phyloP scores from a whole-genome alignment of 495 filamentous ascomycete species.

The Penicillium turbatum region DNA sequence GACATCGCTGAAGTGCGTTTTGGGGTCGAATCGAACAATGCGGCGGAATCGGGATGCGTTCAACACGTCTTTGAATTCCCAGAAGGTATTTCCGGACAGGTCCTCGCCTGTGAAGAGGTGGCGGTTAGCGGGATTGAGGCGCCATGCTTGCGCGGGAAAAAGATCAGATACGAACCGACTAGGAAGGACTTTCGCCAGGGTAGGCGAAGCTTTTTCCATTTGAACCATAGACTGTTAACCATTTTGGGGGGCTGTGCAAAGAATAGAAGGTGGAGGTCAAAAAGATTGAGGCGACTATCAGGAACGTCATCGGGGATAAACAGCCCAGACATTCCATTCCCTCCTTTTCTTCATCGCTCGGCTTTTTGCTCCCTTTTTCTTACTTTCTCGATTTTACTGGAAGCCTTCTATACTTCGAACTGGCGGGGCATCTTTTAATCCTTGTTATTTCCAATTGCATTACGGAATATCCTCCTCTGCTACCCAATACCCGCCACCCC shows the following conservation, averaged over 20 bases:
- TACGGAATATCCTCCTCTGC: conserved; percentile 4
- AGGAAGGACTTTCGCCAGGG: conserved; percentile 85
- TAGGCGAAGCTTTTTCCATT: conserved; percentile 77
- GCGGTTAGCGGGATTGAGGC: conserved; percentile 23
- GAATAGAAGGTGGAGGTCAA: conserved; percentile 18
- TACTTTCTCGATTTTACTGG: neutral
- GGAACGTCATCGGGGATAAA: conserved; percentile 34
- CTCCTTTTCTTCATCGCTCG: conserved; percentile 8
- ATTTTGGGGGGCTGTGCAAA: conserved; percentile 13
- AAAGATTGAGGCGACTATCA: conserved; percentile 6
- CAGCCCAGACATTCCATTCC: conserved; percentile 29
- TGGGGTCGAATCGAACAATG: conserved; percentile 64
- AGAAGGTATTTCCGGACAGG: conserved; percentile 86
- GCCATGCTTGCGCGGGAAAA: neutral
- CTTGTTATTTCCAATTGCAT: conserved; percentile 3
- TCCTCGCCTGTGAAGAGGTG: conserved; percentile 60
- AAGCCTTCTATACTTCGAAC: neutral
- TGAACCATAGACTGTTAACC: conserved; percentile 64
- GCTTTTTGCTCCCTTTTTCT: conserved; percentile 5
- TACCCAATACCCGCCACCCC: conserved; percentile 23
- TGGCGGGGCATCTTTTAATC: neutral
- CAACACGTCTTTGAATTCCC: conserved; percentile 75
- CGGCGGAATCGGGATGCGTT: conserved; percentile 51
- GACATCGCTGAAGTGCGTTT: conserved; percentile 64
- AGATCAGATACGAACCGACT: conserved; percentile 53